Percentiles rank a stretch among this genome's conserved stretches.
Evolutionary conservation across 2,329 filamentous ascomycete genomes (phyloP).

Genomic region (Xylaria sp.): DNA sequence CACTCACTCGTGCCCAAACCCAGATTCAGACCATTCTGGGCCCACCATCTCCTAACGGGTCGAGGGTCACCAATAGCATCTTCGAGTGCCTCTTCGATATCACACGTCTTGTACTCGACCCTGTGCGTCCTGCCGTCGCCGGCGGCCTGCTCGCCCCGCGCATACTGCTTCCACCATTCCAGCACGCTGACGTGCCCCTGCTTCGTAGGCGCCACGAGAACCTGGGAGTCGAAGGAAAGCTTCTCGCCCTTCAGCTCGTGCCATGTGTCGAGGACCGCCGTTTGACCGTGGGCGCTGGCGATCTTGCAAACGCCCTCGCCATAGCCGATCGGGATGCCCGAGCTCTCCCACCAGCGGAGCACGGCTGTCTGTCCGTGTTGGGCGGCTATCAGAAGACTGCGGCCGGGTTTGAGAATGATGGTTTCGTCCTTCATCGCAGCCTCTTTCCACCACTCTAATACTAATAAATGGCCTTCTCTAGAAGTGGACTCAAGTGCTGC

Average conservation of each 20-base stretch:
- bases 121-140: constrained; percentile 67
- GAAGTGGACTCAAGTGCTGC: constrained; percentile 88
- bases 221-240: constrained; percentile 82
- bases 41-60: constrained; percentile 87
- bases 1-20: constrained; percentile 86
- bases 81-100: constrained; percentile 93
- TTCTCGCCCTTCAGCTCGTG: constrained; percentile 74
- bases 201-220: constrained; percentile 86
- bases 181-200: constrained; percentile 85
- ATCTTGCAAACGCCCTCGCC: constrained; percentile 85
- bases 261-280: constrained; percentile 86
- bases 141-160: constrained; percentile 62
- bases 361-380: constrained; percentile 82
- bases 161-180: constrained; percentile 89
- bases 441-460: constrained; percentile 93
- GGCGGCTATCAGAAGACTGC: constrained; percentile 83
- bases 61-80: constrained; percentile 80
- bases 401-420: constrained; percentile 78
- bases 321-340: constrained; percentile 80
- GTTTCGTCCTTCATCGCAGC: constrained; percentile 68
- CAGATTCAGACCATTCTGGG: constrained; percentile 81
- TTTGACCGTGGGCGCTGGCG: constrained; percentile 85
- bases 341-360: constrained; percentile 88
- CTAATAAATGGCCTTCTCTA: constrained; percentile 82
- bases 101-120: constrained; percentile 94